Percentiles rank a stretch among this genome's conserved stretches.
phyloP scores from a whole-genome alignment of 1,284 basidiomycete species.

The Ceraceosorus guamensis region DNA sequence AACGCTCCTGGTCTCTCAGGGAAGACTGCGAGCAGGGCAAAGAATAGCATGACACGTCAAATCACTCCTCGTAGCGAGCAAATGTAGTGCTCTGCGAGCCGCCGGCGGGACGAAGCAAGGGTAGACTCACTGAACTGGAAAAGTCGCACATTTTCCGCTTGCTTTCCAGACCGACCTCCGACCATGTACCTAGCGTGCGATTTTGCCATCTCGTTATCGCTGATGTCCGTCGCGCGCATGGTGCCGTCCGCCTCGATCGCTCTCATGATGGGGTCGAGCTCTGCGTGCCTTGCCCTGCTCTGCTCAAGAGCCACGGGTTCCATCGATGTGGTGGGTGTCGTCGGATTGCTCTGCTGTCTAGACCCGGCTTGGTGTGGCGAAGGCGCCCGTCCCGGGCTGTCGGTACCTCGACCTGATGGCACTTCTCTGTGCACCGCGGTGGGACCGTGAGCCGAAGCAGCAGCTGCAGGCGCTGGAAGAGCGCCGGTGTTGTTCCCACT shows the following conservation, averaged over 20 bases:
- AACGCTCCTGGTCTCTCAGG: constrained; percentile 90
- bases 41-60: too few relatives aligned
- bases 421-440: too few relatives aligned
- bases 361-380: neutral
- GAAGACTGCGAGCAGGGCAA: constrained; percentile 62
- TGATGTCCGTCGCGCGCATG: constrained; percentile 79
- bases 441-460: neutral
- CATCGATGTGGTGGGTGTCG: neutral
- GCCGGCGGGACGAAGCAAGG: too few relatives aligned
- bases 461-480: neutral
- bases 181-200: constrained; percentile 90
- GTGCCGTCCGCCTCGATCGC: constrained; percentile 58
- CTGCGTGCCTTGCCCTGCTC: constrained; percentile 8
- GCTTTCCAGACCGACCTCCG: constrained; percentile 52
- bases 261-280: constrained; percentile 37
- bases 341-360: neutral
- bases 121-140: constrained; percentile 87
- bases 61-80: too few relatives aligned
- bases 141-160: constrained; percentile 75
- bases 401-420: too few relatives aligned
- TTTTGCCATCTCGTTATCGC: constrained; percentile 91
- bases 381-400: neutral
- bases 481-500: constrained; percentile 25
- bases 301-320: neutral
- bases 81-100: too few relatives aligned